A percentile compares a stretch with the other conserved stretches of the same genome.
Evolutionary conservation across 2,329 filamentous ascomycete species (phyloP).

Genomic region (Verruconis gallopava): DNA sequence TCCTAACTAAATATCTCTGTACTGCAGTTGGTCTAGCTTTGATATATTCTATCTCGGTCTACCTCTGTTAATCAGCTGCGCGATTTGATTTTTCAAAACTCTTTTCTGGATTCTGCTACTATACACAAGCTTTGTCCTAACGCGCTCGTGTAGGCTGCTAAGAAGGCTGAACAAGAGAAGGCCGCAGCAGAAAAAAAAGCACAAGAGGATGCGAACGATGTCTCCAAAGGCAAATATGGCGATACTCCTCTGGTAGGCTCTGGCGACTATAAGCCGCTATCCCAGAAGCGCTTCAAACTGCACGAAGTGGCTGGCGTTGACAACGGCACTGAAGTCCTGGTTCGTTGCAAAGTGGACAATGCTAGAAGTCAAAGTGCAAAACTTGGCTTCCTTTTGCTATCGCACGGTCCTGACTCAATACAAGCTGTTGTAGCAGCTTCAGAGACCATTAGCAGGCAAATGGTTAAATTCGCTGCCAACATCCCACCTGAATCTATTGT

Average conservation of each 20-base stretch:
- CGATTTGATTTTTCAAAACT: not conserved
- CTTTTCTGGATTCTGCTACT: not conserved
- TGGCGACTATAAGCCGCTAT: conserved; percentile 37
- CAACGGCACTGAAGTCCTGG: conserved; percentile 41
- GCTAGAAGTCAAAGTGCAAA: conserved; percentile 79
- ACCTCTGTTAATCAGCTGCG: no score
- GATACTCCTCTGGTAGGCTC: conserved; percentile 47
- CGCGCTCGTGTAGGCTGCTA: conserved; percentile 21
- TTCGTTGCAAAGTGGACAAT: conserved; percentile 78
- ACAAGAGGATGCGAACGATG: conserved; percentile 51
- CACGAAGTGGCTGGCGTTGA: conserved; percentile 49
- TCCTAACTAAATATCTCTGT: no score
- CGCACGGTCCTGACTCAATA: conserved; percentile 61
- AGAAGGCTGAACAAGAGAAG: conserved; percentile 27
- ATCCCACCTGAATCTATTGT: conserved; percentile 74
- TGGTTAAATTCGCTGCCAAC: conserved; percentile 81
- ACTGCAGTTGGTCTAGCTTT: no score
- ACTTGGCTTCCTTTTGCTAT: conserved; percentile 79
- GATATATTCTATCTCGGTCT: not conserved
- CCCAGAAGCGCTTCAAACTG: conserved; percentile 45
- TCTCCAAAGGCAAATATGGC: conserved; percentile 70
- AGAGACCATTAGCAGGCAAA: conserved; percentile 58
- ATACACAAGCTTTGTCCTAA: not conserved
- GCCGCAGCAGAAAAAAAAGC: conserved; percentile 50
- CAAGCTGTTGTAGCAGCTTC: conserved; percentile 64